A percentile compares a stretch with the other conserved stretches of the same genome.
Conservation (phyloP, 2,329 filamentous ascomycete species). For the Ophiostoma sp. region DNA sequence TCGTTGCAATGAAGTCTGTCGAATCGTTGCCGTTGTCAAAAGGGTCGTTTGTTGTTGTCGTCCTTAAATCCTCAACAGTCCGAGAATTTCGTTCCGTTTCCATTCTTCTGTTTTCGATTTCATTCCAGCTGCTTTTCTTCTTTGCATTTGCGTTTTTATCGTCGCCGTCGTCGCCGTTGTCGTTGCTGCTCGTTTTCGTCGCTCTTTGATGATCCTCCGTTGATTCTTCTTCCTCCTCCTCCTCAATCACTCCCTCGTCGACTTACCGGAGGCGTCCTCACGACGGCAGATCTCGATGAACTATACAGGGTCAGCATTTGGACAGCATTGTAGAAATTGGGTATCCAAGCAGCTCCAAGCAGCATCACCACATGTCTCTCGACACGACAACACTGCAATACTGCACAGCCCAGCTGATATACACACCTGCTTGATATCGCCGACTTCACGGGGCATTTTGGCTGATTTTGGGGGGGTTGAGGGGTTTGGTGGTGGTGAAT, state of each 20-base stretch:
- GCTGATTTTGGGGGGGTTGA: conserved; percentile 36
- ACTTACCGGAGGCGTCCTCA: conserved; percentile 99
- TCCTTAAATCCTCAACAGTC: too few relatives aligned
- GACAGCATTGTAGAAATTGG: not conserved
- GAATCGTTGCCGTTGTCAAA: too few relatives aligned
- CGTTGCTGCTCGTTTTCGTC: not conserved
- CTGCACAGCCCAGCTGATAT: not conserved
- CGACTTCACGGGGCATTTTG: conserved; percentile 98
- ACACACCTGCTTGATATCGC: conserved; percentile 84
- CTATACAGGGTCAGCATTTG: conserved; percentile 39
- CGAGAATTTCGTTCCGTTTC: too few relatives aligned
- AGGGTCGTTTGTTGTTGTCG: too few relatives aligned
- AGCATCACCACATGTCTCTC: not conserved
- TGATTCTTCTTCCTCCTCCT: not conserved
- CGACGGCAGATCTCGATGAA: conserved; percentile 99
- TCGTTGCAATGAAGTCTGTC: too few relatives aligned
- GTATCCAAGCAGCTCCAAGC: not conserved
- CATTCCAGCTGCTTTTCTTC: not conserved
- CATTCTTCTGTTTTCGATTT: conserved; percentile 3
- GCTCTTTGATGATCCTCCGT: not conserved
- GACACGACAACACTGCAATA: not conserved
- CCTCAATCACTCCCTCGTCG: conserved; percentile 9
- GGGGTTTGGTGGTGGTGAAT: conserved; percentile 29
- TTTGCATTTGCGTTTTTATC: not conserved
- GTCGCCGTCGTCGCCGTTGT: not conserved